Base-by-base conservation (phyloP, 441 rosid genomes). In the Viola pubescens region DNA sequence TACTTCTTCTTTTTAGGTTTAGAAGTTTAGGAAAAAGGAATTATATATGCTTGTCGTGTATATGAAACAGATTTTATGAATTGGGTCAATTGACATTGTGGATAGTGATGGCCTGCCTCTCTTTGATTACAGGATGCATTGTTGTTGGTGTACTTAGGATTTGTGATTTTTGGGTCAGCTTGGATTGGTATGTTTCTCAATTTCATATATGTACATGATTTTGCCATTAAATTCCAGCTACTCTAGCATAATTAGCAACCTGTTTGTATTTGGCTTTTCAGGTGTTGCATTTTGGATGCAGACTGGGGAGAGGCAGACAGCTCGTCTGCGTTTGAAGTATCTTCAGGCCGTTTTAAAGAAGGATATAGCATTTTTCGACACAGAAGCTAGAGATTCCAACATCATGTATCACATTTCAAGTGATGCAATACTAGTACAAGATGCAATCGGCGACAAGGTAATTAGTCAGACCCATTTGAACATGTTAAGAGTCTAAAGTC, bases 391-490 rank as follows among this genome's bases (percentile, higher is more conserved):
- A 79, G 92, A 85, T 71, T 74, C 80, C 11, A 87, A 83, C 65
- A 66, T 89, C 51, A 64, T 81, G 40, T 82, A 68, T 64, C 95
- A 81, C 70, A 89, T 89, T 45, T 83, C 91, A 12, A 89, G 89
- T 12, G 97, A 85, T 46, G 92, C 88, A 9, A 74, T 89, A 66
- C 77, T 87, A 54, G 85, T 89, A 55, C 95, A 89, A 72, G 97
- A 89, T 73, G 97, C 90, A 7, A 87, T 90, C 12, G 95, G 95
- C 50, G 94, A 90, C 70, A 86, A 90, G 86, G 95, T 90, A 75
- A 14, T 14, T 7, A 19, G 34, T 39, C 16, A 48, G 56, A 45
- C 9, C 46, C 6, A 0, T 43, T 5, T 43, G 9, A 43, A 5
- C 9, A 9, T 43, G 9, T 5, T 43, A 43, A 46, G 48, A 59